Evolutionary conservation across 345 rosid genomes (phyloP).

Genomic region (Combretum micranthum): DNA sequence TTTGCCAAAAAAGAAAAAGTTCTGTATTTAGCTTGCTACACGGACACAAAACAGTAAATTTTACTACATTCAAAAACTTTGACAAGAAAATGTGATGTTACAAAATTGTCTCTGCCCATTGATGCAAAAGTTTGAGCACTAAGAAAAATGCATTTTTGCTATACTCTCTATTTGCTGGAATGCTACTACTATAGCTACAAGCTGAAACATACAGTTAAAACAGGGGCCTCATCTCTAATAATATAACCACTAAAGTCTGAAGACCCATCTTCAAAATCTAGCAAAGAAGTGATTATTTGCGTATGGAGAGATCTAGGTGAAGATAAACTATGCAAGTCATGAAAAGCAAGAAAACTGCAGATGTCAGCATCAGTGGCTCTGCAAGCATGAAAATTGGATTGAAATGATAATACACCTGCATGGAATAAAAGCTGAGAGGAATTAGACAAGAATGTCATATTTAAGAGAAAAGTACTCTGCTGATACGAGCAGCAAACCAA

Average conservation of each 20-base stretch:
- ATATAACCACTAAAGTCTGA: background rate
- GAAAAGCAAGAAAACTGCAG: conserved; percentile 71
- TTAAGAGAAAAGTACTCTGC: background rate
- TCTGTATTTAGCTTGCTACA: too few relatives aligned
- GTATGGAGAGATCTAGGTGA: conserved; percentile 69
- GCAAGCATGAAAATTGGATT: conserved; percentile 95
- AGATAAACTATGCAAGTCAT: conserved; percentile 72
- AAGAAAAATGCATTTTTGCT: background rate
- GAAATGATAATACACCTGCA: conserved; percentile 89
- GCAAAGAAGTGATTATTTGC: conserved; percentile 25
- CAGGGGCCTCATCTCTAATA: too few relatives aligned
- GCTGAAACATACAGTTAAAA: background rate
- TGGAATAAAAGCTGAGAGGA: background rate
- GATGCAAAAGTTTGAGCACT: background rate
- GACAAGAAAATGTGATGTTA: background rate
- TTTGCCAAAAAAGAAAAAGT: too few relatives aligned
- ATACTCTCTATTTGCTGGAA: background rate
- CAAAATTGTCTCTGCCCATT: background rate
- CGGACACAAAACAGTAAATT: background rate
- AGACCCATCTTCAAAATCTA: background rate
- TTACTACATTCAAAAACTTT: background rate
- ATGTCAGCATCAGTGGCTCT: conserved; percentile 85
- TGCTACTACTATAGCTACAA: conserved; percentile 1
- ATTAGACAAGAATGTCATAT: background rate
- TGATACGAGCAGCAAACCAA: too few relatives aligned